These are phyloP conservation scores for Brassica incana DNA, from an alignment of 345 rosid genomes.

Conservation along the genomic window DNA sequence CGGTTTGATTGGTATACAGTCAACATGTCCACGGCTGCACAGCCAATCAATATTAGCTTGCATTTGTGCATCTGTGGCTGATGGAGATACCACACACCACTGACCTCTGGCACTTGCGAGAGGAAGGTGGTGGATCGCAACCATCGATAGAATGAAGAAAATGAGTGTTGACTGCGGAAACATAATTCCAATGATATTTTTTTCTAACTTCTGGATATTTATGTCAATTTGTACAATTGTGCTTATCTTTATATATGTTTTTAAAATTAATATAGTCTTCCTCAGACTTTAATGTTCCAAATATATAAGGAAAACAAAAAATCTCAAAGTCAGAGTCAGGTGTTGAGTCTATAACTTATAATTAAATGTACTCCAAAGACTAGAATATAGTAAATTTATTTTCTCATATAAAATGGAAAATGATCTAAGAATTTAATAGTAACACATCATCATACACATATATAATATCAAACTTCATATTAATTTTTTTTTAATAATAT, in stretches of 20 bases:
- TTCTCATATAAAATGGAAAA: no score
- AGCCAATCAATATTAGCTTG: slow-evolving; percentile 15
- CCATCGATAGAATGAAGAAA: background rate
- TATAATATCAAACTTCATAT: no score
- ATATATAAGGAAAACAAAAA: no score
- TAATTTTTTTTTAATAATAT: no score
- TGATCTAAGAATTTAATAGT: no score
- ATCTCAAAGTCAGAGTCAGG: no score
- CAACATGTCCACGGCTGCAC: background rate
- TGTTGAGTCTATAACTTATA: no score
- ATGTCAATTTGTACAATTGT: background rate
- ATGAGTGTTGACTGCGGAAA: background rate
- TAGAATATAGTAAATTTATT: no score
- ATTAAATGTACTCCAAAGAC: no score
- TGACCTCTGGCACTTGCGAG: background rate
- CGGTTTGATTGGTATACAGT: slow-evolving; percentile 15
- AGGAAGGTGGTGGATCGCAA: background rate
- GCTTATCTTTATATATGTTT: background rate
- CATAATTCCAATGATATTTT: background rate
- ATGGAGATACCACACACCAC: background rate
- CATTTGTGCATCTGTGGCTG: slow-evolving; percentile 5
- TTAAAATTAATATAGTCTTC: background rate
- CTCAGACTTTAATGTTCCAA: no score
- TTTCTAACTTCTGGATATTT: background rate
- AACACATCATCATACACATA: no score